phyloP scores from a whole-genome alignment of 2,329 filamentous ascomycete species.

The Tolypocladium sp. region DNA sequence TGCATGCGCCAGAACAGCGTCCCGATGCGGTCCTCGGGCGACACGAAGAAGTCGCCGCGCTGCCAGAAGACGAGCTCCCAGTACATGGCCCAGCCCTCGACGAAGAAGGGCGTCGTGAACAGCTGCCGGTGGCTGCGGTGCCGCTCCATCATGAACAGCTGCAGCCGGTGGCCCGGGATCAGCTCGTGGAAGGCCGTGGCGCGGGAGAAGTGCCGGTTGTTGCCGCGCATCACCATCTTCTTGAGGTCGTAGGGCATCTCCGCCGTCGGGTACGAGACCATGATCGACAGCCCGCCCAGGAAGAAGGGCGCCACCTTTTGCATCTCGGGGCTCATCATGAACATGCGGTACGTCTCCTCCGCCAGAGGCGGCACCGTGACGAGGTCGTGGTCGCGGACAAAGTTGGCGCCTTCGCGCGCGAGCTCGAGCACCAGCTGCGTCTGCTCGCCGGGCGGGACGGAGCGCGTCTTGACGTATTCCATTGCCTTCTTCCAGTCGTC shows the following conservation, averaged over 20 bases:
- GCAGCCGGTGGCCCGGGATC: constrained; percentile 49
- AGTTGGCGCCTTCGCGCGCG: constrained; percentile 39
- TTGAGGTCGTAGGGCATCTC: constrained; percentile 45
- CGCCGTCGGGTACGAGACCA: constrained; percentile 46
- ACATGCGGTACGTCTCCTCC: constrained; percentile 43
- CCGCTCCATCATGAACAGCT: constrained; percentile 38
- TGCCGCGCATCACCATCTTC: constrained; percentile 50
- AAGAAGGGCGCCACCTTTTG: constrained; percentile 53
- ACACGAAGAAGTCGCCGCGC: constrained; percentile 38
- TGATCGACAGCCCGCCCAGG: constrained; percentile 43
- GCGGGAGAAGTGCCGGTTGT: constrained; percentile 47
- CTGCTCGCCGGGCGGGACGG: constrained; percentile 44
- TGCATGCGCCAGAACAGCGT: constrained; percentile 57
- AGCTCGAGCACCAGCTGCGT: constrained; percentile 41
- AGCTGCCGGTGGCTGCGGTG: constrained; percentile 38
- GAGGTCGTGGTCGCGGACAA: constrained; percentile 43
- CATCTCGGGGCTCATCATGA: constrained; percentile 43
- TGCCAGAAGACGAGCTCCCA: constrained; percentile 53
- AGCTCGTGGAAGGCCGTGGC: constrained; percentile 55
- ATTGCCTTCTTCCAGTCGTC: constrained; percentile 43
- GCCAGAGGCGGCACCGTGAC: constrained; percentile 46
- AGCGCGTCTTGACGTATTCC: constrained; percentile 45
- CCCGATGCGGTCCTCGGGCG: constrained; percentile 43
- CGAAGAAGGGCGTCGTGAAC: constrained; percentile 49
- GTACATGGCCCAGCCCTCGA: constrained; percentile 54